A percentile compares a stretch with the other conserved stretches of the same genome.
Conservation (phyloP, 2,329 filamentous ascomycete species). For the Myriosclerotinia scirpicola region DNA sequence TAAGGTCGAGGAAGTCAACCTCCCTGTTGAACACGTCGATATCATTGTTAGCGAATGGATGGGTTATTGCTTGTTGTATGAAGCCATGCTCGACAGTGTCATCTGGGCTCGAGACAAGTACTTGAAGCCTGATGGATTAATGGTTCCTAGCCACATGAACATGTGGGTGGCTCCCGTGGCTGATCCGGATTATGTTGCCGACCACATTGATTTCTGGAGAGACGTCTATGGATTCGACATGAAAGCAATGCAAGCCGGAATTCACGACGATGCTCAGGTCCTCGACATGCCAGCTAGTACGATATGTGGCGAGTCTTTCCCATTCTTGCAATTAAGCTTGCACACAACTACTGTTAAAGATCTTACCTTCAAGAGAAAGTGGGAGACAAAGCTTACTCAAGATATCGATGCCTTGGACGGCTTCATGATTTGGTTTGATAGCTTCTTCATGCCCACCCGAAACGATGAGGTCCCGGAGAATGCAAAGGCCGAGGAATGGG, state of each 20-base stretch:
- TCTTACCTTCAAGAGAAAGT: slow-evolving; percentile 71
- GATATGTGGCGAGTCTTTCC: slow-evolving; percentile 58
- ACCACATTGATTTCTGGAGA: slow-evolving; percentile 82
- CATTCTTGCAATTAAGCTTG: slow-evolving; percentile 75
- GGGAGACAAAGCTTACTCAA: slow-evolving; percentile 59
- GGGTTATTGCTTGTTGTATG: slow-evolving; percentile 91
- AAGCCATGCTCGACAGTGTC: slow-evolving; percentile 94
- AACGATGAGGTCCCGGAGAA: slow-evolving; percentile 49
- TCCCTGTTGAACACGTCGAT: slow-evolving; percentile 80
- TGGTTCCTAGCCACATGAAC: slow-evolving; percentile 83
- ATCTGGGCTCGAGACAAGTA: slow-evolving; percentile 86
- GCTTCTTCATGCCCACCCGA: slow-evolving; percentile 73
- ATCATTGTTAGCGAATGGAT: slow-evolving; percentile 98
- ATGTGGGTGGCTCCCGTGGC: slow-evolving; percentile 79
- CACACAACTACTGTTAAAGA: slow-evolving; percentile 71
- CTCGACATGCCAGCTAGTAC: slow-evolving; percentile 64
- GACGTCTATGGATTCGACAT: slow-evolving; percentile 96
- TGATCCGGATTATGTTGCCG: slow-evolving; percentile 73
- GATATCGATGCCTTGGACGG: slow-evolving; percentile 75
- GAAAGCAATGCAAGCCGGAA: slow-evolving; percentile 81
- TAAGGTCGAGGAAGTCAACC: slow-evolving; percentile 80
- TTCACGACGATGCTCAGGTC: slow-evolving; percentile 79
- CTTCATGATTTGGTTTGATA: slow-evolving; percentile 92
- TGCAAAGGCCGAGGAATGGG: slow-evolving; percentile 63
- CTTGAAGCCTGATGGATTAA: slow-evolving; percentile 73